phyloP scores from a whole-genome alignment of 257 asterid genomes.

The Plantago elongata region DNA sequence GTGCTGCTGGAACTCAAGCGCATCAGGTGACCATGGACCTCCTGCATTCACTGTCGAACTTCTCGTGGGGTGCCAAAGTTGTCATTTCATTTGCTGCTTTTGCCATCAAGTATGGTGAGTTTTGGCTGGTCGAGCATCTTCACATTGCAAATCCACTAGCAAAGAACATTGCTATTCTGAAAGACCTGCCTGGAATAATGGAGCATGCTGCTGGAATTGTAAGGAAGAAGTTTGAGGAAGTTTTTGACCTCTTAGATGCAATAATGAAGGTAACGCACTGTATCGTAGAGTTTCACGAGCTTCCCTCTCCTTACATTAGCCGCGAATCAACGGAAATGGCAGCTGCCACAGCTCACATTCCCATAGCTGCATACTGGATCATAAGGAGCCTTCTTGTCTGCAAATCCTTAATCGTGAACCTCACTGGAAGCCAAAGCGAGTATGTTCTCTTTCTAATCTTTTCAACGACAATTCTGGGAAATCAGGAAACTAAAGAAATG shows the following conservation, averaged over 20 bases:
- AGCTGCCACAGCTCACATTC: conserved; percentile 42
- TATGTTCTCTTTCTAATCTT: conserved; percentile 20
- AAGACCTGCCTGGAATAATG: conserved; percentile 36
- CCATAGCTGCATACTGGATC: conserved; percentile 65
- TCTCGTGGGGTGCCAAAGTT: conserved; percentile 59
- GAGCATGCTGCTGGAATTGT: conserved; percentile 26
- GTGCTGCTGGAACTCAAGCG: conserved; percentile 34
- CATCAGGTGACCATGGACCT: conserved; percentile 44
- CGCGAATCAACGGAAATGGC: conserved; percentile 30
- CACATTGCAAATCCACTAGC: conserved; percentile 36
- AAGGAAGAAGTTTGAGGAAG: conserved; percentile 35
- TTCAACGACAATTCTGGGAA: not conserved
- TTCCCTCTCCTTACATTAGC: conserved; percentile 38
- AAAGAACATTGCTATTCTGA: conserved; percentile 45
- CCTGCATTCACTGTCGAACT: conserved; percentile 36
- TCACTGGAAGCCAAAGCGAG: conserved; percentile 71
- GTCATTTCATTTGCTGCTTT: conserved; percentile 50
- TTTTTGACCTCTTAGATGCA: conserved; percentile 26
- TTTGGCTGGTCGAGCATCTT: conserved; percentile 55
- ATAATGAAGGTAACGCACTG: conserved; percentile 33
- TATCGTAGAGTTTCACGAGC: conserved; percentile 45
- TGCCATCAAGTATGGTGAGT: conserved; percentile 59
- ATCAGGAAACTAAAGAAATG: no score
- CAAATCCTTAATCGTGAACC: conserved; percentile 48
- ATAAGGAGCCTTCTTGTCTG: conserved; percentile 62